Evolutionary conservation across 129 eudicot species (phyloP), one percentile per base, ranked within the genome.

Genomic region (Flaveria sonorensis): DNA sequence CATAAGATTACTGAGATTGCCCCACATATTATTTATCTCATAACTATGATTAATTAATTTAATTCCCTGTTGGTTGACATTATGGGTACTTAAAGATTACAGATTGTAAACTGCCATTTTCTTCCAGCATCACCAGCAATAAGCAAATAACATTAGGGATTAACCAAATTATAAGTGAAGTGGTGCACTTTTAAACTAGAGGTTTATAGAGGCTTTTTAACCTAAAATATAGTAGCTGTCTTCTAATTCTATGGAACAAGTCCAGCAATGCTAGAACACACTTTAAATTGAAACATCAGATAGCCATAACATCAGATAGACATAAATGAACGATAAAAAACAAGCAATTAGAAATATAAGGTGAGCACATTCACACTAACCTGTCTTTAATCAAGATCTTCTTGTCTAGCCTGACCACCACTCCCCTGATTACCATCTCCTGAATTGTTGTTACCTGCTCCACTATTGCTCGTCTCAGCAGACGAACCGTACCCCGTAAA

Each of bases 401-500:
- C 92, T 84, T 88, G 79, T 79, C 90, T 88, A 15, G 89, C 85
- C 66, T 82, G 90, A 48, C 82, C 80, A 72, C 87, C 86, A 68
- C 79, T 77, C 51, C 86, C 87, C 11, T 82, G 62, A 73, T 84
- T 66, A 6, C 82, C 70, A 61, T 79, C 83, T 55, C 91, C 92
- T 5, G 83, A 76, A 68, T 57, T 83, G 71, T 74, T 79, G 81
- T 83, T 85, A 50, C 83, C 83, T 50, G 81, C 88, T 32, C 87
- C 82, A 72, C 91, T 81, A 72, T 84, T 80, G 82, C 97, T 91
- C 3, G 89, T 83, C 83, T 91, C 97, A 2, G 94, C 97, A 47
- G 87, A 52, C 12, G 83, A 71, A 20, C 74, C 82, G 18, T 55
- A 63, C 11, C 77, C 81, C 21, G 86, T 79, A 53, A 91, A 83